Base-by-base conservation (phyloP, 1,284 basidiomycete species). In the Caloboletus inedulis region DNA sequence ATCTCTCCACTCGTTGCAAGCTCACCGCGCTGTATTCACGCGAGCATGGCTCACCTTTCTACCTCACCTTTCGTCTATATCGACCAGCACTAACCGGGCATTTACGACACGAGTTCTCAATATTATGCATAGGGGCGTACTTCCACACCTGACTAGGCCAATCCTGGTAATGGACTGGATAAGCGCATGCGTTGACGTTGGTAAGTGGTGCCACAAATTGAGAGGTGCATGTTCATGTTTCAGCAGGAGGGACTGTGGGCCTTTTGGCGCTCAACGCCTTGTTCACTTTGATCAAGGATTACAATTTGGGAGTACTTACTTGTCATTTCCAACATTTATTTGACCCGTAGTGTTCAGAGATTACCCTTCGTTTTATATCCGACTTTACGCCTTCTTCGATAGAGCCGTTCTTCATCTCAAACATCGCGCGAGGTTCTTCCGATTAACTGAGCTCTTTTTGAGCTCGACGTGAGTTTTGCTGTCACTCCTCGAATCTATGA, bases 101-200 rank as follows among this genome's bases (percentile, higher is more conserved):
- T 62, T 82, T 7, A 74, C 77, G 3, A 79, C 83, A 41, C 77
- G 89, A 34, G 84, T 82, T 2, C 71, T 97, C 44, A 86, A 87
- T 58, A 78, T 94, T 9, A 81, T 97, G 74, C 93, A 97, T 69
- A 77, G 84, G 8, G 84, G 88, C 13, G 87, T 97, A 19, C 73
- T 97, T 63, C 94, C 94, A 0, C 85, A 95, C 68, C 69, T 97
- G 51, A 89, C 87, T 4, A 74, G 89, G 46, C 82, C 91, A 0
- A 77, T 94, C 7, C 70, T 96, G 47, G 80, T 96, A 14, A 95
- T 97, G 82, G 96, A 99, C 71, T 99, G 95, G 90, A 79, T 99
- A 31, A 86, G 90, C 30, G 82, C 82, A 12, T 90, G 92, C 58
- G 89, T 97, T 33, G 94, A 96, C 69, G 77, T 81, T 59, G 91